Conservation (phyloP, 768 basidiomycete species). For the Mrakia frigida region DNA sequence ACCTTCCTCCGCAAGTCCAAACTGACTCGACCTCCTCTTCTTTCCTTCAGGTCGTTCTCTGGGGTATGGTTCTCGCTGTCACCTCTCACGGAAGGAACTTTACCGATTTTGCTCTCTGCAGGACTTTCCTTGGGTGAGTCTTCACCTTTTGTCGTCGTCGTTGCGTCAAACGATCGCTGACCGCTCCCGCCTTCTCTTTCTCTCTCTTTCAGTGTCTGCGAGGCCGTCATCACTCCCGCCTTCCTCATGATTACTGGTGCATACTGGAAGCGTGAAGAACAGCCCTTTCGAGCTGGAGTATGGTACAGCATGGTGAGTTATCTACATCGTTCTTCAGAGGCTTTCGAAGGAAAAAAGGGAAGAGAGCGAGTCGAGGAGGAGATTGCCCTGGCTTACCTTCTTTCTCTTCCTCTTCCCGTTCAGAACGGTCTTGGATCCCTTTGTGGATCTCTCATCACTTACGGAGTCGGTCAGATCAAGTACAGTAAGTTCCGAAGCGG, state of each 20-base stretch:
- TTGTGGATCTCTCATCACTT: conserved; percentile 37
- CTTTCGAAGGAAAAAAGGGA: background rate
- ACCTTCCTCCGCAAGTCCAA: background rate
- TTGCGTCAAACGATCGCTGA: background rate
- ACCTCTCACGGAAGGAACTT: conserved; percentile 27
- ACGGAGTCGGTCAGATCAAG: conserved; percentile 37
- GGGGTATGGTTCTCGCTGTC: conserved; percentile 33
- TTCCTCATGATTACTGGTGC: conserved; percentile 37
- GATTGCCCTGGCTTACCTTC: background rate
- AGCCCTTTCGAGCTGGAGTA: conserved; percentile 37
- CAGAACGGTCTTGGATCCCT: conserved; percentile 34
- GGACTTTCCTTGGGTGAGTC: conserved; percentile 31
- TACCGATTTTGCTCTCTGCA: conserved; percentile 32
- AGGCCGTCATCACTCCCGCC: conserved; percentile 38
- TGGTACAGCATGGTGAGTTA: conserved; percentile 33
- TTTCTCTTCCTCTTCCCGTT: background rate
- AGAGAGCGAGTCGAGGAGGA: conserved; percentile 22
- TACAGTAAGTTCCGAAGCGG: conserved; percentile 6
- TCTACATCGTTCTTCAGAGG: background rate
- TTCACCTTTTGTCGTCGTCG: background rate
- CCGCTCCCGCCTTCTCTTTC: background rate
- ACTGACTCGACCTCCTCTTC: background rate
- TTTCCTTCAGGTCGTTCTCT: conserved; percentile 33
- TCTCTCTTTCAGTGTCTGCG: conserved; percentile 34
- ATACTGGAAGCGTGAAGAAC: conserved; percentile 38